Evolutionary conservation across 306 rosid species (phyloP).

Genomic region (Lotus japonicus): DNA sequence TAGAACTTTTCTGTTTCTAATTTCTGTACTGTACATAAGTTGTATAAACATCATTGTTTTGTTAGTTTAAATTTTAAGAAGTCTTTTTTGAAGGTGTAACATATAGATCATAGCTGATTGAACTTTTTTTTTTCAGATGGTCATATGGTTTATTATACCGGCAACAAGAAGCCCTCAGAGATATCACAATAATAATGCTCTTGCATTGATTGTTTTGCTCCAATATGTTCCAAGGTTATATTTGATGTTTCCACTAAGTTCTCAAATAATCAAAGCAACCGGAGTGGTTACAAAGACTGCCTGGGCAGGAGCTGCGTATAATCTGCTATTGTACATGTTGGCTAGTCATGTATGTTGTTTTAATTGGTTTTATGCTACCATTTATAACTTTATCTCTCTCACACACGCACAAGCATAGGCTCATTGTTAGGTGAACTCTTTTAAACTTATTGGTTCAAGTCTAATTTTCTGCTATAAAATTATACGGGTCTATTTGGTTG

Average conservation of each 20-base stretch:
- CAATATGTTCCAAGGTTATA: slow-evolving; percentile 93
- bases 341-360: slow-evolving; percentile 88
- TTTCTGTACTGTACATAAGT: neutral
- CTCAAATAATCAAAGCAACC: slow-evolving; percentile 87
- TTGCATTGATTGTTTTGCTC: slow-evolving; percentile 89
- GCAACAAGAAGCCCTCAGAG: slow-evolving; percentile 63
- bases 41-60: neutral
- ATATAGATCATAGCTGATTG: slow-evolving; percentile 21
- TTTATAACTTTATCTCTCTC: neutral
- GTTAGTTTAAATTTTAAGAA: slow-evolving; percentile 4
- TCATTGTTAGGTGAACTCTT: neutral
- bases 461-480: slow-evolving; percentile 8
- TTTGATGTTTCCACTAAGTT: slow-evolving; percentile 88
- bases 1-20: neutral
- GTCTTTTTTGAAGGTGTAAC: neutral
- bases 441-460: neutral
- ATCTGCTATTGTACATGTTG: slow-evolving; percentile 84
- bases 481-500: slow-evolving; percentile 7
- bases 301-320: slow-evolving; percentile 99
- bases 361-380: neutral
- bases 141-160: slow-evolving; percentile 92
- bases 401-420: neutral
- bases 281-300: slow-evolving; percentile 99
- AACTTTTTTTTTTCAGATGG: slow-evolving; percentile 54
- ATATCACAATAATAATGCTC: slow-evolving; percentile 86